These are phyloP conservation scores for Salix purpurea DNA, from an alignment of 345 rosid species.

Conservation along the genomic window DNA sequence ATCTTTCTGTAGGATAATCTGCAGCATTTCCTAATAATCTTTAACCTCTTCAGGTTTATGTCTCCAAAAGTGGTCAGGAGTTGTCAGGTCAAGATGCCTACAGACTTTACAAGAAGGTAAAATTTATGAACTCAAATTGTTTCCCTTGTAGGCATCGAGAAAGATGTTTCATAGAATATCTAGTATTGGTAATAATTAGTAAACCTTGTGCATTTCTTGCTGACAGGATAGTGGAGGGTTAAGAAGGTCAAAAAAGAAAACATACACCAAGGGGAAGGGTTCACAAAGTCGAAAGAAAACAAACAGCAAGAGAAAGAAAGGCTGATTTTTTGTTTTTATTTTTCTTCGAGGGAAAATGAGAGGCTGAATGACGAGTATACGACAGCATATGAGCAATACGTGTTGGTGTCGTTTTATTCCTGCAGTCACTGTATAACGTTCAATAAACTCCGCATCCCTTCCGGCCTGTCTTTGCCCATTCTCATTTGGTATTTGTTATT, in stretches of 20 bases:
- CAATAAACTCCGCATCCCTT: not conserved
- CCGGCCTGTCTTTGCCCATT: not conserved
- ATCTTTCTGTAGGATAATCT: not conserved
- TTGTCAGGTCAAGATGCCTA: slow-evolving; percentile 73
- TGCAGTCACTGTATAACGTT: not conserved
- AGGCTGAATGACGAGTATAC: no score
- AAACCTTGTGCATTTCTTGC: not conserved
- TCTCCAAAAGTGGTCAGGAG: slow-evolving; percentile 69
- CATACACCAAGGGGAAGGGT: slow-evolving; percentile 23
- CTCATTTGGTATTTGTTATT: not conserved
- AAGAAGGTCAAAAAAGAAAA: slow-evolving; percentile 21
- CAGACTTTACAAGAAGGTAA: slow-evolving; percentile 73
- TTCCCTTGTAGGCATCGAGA: not conserved
- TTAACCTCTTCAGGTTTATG: slow-evolving; percentile 52
- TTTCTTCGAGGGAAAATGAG: not conserved
- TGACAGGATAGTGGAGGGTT: slow-evolving; percentile 29
- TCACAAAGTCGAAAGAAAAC: slow-evolving; percentile 21
- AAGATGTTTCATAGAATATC: not conserved
- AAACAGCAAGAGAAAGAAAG: slow-evolving; percentile 15
- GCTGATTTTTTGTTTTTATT: not conserved
- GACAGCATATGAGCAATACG: not conserved
- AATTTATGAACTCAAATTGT: not conserved
- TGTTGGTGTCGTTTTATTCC: not conserved
- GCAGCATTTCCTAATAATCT: not conserved
- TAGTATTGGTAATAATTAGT: not conserved